Base-by-base conservation (phyloP, 257 asterid species). In the Petunia secreta region DNA sequence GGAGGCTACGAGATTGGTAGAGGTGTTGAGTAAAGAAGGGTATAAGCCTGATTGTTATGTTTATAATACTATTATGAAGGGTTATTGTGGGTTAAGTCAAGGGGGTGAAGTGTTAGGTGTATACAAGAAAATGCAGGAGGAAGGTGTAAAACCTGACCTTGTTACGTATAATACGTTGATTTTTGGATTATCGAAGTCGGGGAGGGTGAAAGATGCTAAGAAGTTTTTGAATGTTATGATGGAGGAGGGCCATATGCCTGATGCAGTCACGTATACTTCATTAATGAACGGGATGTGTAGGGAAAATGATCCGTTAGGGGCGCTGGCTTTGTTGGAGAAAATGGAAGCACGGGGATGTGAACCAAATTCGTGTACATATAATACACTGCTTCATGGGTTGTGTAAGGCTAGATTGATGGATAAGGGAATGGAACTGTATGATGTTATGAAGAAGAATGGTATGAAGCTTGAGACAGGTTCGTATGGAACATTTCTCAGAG, bases 241-340 rank as follows among this genome's bases (percentile, higher is more conserved):
- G 37, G 97, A 90, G 59, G 87, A 79, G 88, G 99, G 98, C 1
- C 89, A 90, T 84, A 77, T 85, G 34, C 97, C 99, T 0, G 97
- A 95, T 84, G 95, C 90, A 4, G 87, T 91, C 77, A 92, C 97
- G 6, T 96, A 96, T 79, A 92, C 99, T 75, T 96, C 98, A 0
- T 84, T 96, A 86, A 96, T 96, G 99, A 96, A 92, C 82, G 99
- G 99, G 14, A 86, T 96, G 99, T 93, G 97, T 87, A 84, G 98
- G 80, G 94, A 91, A 83, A 89, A 94, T 48, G 89, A 92, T 86
- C 88, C 92, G 0, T 78, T 86, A 86, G 97, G 95, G 54, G 99
- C 97, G 5, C 55, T 96, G 84, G 82, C 86, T 25, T 88, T 92
- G 86, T 85, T 96, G 84, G 89, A 83, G 84, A 92, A 92, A 88